These are phyloP conservation scores for Steccherinum ochraceum DNA, from an alignment of 768 basidiomycete genomes.

Conservation along the genomic window DNA sequence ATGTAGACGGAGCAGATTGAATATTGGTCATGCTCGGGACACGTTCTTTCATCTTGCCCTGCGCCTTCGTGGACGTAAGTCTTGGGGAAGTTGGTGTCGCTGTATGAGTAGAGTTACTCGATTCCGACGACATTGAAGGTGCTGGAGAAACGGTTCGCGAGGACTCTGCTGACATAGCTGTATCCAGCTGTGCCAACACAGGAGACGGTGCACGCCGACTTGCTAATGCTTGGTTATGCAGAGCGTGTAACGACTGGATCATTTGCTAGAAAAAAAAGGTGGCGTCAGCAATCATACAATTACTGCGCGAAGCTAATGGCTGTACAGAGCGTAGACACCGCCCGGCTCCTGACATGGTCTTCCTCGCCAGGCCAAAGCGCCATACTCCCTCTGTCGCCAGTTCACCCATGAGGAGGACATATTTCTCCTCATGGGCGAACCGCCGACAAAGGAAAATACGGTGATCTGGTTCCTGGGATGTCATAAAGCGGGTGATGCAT, in stretches of 20 bases:
- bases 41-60: conserved; percentile 11
- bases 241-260: conserved; percentile 16
- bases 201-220: conserved; percentile 21
- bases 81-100: conserved; percentile 45
- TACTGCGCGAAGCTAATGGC: too few relatives aligned
- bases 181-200: conserved; percentile 20
- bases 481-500: background rate
- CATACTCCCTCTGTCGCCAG: conserved; percentile 26
- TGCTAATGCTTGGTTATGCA: conserved; percentile 18
- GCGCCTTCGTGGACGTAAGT: conserved; percentile 21
- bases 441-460: conserved; percentile 5
- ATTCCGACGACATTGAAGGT: conserved; percentile 50
- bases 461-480: too few relatives aligned
- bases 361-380: too few relatives aligned
- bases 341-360: too few relatives aligned
- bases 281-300: conserved; percentile 14
- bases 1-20: conserved; percentile 19
- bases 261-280: conserved; percentile 6
- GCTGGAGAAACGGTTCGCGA: conserved; percentile 31
- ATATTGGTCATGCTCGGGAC: conserved; percentile 10
- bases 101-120: conserved; percentile 69
- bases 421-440: conserved; percentile 11
- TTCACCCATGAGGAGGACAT: conserved; percentile 10
- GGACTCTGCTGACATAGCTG: conserved; percentile 52
- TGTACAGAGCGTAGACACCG: too few relatives aligned